Evolutionary conservation across 78 protist genomes (phyloP), one percentile per base, ranked within the genome.

Genomic region (Trichosphaerium sp.): DNA sequence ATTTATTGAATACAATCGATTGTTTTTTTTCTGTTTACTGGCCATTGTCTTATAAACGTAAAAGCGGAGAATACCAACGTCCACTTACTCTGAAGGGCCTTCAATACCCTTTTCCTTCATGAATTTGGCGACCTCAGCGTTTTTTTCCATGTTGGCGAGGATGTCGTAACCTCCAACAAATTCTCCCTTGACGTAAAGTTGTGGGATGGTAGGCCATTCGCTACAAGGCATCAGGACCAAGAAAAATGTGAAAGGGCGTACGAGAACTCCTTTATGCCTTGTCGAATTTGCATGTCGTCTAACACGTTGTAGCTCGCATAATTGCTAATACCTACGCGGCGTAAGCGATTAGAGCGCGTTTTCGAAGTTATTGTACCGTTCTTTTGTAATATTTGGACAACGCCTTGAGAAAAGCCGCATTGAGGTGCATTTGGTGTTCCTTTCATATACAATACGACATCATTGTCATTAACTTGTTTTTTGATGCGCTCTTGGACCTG

Each of bases 171-270:
- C 98, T 37, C 98, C 98, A 8, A 92, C 79, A 69, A 92, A 85
- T 69, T 87, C 92, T 42, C 95, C 95, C 1, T 85, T 62, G 52
- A 92, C 42, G 69, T 71, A 94, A 38, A 93, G 71, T 68, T 93
- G 97, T 26, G 97, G 97, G 12, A 93, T 59, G n/a, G 97, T 93
- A 49, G 91, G 97, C 97, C 97, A 93, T 25, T 81, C 41, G 21
- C 88, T 82, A 68, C 32, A 56, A 18, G 25, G 14, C 26, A 58
- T 78, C 10, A 25, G 52, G 61, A 43, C n/a, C 8, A n/a, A 69
- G 7, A 8, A 11, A 69, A 10, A 4, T 7, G 41, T 18, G 28
- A 39, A 11, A 43, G 44, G 6, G 68, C 23, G 48, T 57, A 69
- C 92, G 84, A 51, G 63, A 18, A 74, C 28, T 63, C 65, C 63